phyloP scores from a whole-genome alignment of 2,329 filamentous ascomycete genomes.

The Didymella glomerata region DNA sequence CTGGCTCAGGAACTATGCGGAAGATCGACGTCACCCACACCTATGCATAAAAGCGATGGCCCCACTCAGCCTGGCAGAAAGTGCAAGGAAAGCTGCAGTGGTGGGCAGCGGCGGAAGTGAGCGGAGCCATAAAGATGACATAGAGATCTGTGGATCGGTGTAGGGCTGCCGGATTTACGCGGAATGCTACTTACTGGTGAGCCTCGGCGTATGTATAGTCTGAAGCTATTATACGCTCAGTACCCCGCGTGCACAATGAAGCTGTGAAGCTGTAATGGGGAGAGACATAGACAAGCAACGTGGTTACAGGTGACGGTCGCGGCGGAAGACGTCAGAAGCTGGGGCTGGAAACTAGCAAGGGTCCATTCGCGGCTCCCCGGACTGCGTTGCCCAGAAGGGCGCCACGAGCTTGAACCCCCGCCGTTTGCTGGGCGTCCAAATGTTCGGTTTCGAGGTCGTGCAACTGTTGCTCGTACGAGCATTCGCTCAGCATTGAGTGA shows the following conservation, averaged over 20 bases:
- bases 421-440: constrained; percentile 12
- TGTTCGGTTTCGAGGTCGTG: neutral
- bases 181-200: constrained; percentile 22
- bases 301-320: constrained; percentile 8
- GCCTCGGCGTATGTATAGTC: constrained; percentile 1
- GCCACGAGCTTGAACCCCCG: constrained; percentile 10
- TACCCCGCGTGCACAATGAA: neutral
- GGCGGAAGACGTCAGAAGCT: constrained; percentile 24
- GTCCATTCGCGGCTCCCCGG: constrained; percentile 16
- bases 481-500: neutral
- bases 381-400: neutral
- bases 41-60: constrained; percentile 4
- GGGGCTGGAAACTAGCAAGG: constrained; percentile 20
- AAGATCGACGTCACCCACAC: constrained; percentile 29
- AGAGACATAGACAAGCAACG: constrained; percentile 12
- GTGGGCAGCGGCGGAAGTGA: constrained; percentile 18
- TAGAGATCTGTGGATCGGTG: constrained; percentile 14
- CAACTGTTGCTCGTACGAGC: neutral
- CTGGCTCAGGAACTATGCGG: constrained; percentile 33
- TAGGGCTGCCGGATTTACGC: constrained; percentile 17
- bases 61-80: constrained; percentile 24
- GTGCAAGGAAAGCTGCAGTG: constrained; percentile 9
- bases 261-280: neutral
- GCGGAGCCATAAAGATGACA: constrained; percentile 19
- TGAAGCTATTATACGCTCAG: constrained; percentile 53